Base-by-base conservation (phyloP, 2,329 filamentous ascomycete species). In the Pezicula radicicola region DNA sequence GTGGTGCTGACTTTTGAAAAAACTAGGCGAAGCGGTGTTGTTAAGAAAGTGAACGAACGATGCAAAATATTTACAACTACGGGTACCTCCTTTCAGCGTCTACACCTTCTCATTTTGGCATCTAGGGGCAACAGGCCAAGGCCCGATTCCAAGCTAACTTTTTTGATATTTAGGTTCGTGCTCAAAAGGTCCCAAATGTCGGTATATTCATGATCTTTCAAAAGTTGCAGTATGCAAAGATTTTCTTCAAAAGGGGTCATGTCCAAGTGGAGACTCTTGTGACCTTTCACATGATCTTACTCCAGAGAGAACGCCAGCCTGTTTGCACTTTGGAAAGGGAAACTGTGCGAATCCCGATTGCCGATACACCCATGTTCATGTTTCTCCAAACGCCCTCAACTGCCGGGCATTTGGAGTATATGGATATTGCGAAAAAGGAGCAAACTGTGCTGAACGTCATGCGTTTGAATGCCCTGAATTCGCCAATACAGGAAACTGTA, bases 391-490 rank as follows among this genome's bases (percentile, higher is more conserved):
- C 66, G 90, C 92, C 47, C 84, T 81, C 28, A 89, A 97, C 45
- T 99, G 94, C 73, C 82, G 85, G 62, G 74, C 83, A 18, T 97
- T 99, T 75, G 93, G 89, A 27, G 83, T 85, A 49, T 81, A 92
- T 65, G 93, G 94, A 49, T 97, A 91, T 71, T 97, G 94, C 75
- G 85, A 88, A 55, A 89, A 88, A 68, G 94, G 93, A 55, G 79
- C 80, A 51, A 72, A 78, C 50, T 97, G 94, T 72, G 72, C 82
- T 54, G 84, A 94, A 58, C 87, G 91, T 55, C 94, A 99, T 74
- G 87, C 93, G 52, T 87, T 88, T 72, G 93, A 97, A 71, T 97
- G 94, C 71, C 93, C 94, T 56, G 89, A 96, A 69, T 97, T 95
- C 76, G 89, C 90, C 79, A 96, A 96, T 72, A 90, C 83, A 55